phyloP scores from a whole-genome alignment of 179 eudicot species.

The Spinacia oleracea region DNA sequence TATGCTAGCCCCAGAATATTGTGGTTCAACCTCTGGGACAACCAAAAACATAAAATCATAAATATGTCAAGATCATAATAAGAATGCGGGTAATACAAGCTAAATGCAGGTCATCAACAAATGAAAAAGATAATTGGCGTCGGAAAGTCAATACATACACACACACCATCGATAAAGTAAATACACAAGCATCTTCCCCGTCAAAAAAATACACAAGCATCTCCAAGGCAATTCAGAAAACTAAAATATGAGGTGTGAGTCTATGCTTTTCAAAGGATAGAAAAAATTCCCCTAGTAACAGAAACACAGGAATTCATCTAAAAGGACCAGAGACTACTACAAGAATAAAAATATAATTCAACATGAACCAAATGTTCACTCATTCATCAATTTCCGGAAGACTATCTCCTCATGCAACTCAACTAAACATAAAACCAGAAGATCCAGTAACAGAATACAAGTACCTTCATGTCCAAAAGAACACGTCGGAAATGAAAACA shows the following conservation, averaged over 20 bases:
- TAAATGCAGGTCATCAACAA: background rate
- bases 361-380: background rate
- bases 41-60: background rate
- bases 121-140: background rate
- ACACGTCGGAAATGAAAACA: background rate
- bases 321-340: background rate
- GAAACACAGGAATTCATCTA: background rate
- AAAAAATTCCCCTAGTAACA: background rate
- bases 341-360: background rate
- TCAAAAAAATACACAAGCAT: background rate
- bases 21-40: constrained; percentile 78
- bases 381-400: background rate
- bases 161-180: background rate
- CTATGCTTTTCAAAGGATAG: background rate
- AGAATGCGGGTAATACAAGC: background rate
- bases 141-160: too few relatives aligned
- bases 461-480: background rate
- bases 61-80: background rate
- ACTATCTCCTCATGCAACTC: background rate
- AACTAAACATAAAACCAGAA: background rate
- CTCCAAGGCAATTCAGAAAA: background rate
- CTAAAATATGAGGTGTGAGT: background rate
- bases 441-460: background rate
- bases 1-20: constrained; percentile 94
- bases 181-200: background rate